Evolutionary conservation across 768 basidiomycete species (phyloP).

Genomic region (Leccinum uliginosum): DNA sequence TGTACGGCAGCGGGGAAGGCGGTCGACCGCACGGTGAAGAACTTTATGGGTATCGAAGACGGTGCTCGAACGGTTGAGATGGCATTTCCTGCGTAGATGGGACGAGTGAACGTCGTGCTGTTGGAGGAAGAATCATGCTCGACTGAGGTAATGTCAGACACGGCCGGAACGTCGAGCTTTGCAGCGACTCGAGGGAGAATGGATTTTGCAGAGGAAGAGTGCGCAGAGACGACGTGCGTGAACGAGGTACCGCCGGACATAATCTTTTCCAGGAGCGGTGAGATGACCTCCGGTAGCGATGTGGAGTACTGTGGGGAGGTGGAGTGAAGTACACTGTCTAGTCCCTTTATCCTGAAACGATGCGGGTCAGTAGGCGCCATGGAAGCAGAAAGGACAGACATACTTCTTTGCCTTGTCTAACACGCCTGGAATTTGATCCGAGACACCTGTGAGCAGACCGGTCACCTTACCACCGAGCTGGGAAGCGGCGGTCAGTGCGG

Average conservation of each 20-base stretch:
- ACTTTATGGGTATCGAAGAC: constrained; percentile 76
- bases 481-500: constrained; percentile 87
- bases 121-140: constrained; percentile 66
- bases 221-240: constrained; percentile 90
- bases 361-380: constrained; percentile 4
- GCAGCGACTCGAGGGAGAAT: constrained; percentile 91
- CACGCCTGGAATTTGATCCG: constrained; percentile 60
- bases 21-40: constrained; percentile 92
- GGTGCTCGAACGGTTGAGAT: constrained; percentile 86
- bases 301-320: constrained; percentile 65
- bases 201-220: constrained; percentile 90
- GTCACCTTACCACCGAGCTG: constrained; percentile 85
- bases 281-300: constrained; percentile 69
- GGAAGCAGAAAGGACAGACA: constrained; percentile 16
- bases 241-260: constrained; percentile 60
- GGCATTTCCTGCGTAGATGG: constrained; percentile 98
- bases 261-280: constrained; percentile 78
- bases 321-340: constrained; percentile 66
- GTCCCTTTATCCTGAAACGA: constrained; percentile 54
- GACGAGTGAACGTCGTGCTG: constrained; percentile 83
- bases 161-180: constrained; percentile 79
- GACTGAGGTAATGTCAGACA: constrained; percentile 87
- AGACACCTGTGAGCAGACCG: constrained; percentile 66
- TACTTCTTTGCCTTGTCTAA: constrained; percentile 82
- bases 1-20: constrained; percentile 70